phyloP scores from a whole-genome alignment of 805 yeast genomes.

The Starmera amethionina region DNA sequence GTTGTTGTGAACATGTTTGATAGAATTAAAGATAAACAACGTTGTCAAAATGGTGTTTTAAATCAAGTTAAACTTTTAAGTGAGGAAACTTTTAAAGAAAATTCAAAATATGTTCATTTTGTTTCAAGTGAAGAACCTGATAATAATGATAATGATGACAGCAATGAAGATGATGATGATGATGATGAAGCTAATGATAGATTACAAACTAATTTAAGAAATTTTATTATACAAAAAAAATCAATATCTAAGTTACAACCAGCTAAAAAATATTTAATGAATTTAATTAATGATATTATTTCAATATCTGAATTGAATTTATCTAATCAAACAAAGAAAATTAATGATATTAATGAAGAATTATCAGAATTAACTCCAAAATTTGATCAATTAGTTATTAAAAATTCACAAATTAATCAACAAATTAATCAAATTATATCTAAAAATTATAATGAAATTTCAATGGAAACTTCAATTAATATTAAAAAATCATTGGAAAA shows the following conservation, averaged over 20 bases:
- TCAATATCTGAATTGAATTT: too few relatives aligned
- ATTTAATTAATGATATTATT: slow-evolving; percentile 55
- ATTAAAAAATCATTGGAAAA: too few relatives aligned
- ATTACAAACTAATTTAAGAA: slow-evolving; percentile 75
- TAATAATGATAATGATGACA: slow-evolving; percentile 27
- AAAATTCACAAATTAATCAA: too few relatives aligned
- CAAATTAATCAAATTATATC: too few relatives aligned
- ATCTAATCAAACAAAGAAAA: too few relatives aligned
- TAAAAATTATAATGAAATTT: too few relatives aligned
- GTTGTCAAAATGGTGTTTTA: slow-evolving; percentile 67
- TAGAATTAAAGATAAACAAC: slow-evolving; percentile 67
- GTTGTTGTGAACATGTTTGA: slow-evolving; percentile 93
- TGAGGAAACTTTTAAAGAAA: slow-evolving; percentile 84
- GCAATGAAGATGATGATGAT: slow-evolving; percentile 17
- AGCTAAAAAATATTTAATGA: slow-evolving; percentile 76
- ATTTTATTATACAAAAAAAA: slow-evolving; percentile 82
- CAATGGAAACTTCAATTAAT: too few relatives aligned
- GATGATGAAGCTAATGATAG: slow-evolving; percentile 37
- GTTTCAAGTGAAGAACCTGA: slow-evolving; percentile 53
- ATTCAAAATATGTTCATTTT: slow-evolving; percentile 89
- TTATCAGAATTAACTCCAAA: too few relatives aligned
- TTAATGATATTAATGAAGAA: too few relatives aligned
- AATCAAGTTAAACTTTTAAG: slow-evolving; percentile 79
- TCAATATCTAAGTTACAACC: slow-evolving; percentile 85
- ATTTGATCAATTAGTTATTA: too few relatives aligned